phyloP scores from a whole-genome alignment of 306 rosid species.

The Argentina anserina region DNA sequence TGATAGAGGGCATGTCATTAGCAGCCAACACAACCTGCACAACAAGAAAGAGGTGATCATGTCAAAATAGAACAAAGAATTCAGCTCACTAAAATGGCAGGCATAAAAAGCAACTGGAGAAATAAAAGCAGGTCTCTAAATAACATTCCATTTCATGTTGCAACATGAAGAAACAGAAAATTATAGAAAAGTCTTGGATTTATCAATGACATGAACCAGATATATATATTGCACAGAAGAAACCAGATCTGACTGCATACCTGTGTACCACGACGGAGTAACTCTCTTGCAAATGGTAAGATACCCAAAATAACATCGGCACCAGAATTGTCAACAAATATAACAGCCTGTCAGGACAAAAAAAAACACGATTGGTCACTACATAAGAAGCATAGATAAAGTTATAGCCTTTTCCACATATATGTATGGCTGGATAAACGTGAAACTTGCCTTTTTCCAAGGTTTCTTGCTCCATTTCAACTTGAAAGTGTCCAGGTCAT shows the following conservation, averaged over 20 bases:
- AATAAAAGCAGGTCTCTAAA: conserved; percentile 15
- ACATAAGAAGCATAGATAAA: conserved; percentile 14
- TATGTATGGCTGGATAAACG: background rate
- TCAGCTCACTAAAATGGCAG: background rate
- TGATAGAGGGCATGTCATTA: conserved; percentile 93
- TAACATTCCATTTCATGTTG: background rate
- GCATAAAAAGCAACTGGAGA: conserved; percentile 4
- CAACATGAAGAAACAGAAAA: background rate
- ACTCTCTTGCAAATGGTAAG: conserved; percentile 92
- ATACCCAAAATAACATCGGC: conserved; percentile 94
- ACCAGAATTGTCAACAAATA: conserved; percentile 97
- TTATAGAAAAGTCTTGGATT: conserved; percentile 5
- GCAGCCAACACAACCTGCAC: conserved; percentile 94
- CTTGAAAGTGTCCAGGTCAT: conserved; percentile 81
- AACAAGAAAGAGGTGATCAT: conserved; percentile 11
- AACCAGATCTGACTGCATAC: conserved; percentile 39
- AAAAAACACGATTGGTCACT: conserved; percentile 23
- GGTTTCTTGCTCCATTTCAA: conserved; percentile 72
- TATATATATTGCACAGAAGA: conserved; percentile 1
- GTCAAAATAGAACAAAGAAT: conserved; percentile 22
- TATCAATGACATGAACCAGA: background rate
- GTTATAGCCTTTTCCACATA: conserved; percentile 14
- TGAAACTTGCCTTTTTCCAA: conserved; percentile 81
- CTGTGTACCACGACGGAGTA: conserved; percentile 83
- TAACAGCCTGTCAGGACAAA: conserved; percentile 53